Conservation (phyloP, 257 asterid species). For the Solanum pennellii region DNA sequence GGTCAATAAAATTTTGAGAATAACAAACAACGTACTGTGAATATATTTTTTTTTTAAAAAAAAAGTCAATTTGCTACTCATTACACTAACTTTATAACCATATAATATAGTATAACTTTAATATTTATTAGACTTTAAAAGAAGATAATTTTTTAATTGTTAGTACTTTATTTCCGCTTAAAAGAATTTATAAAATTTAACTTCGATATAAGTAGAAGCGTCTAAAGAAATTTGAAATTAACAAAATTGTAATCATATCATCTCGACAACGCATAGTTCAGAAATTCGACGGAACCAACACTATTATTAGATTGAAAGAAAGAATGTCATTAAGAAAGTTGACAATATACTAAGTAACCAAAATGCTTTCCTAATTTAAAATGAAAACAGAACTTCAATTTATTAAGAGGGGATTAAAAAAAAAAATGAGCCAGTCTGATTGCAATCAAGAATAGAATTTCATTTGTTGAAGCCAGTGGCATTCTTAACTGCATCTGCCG, state of each 20-base stretch:
- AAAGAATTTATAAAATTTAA: neutral
- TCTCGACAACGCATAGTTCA: neutral
- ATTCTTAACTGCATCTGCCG: conserved; percentile 24
- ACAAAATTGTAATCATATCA: neutral
- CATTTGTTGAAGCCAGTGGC: conserved; percentile 15
- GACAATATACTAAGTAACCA: neutral
- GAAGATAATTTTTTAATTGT: too few species aligned
- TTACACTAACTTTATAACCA: too few species aligned
- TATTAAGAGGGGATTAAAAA: neutral
- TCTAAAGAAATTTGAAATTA: neutral
- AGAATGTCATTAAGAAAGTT: neutral
- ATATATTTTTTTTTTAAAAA: too few species aligned
- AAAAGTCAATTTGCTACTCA: too few species aligned
- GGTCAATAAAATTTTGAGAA: too few species aligned
- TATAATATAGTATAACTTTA: too few species aligned
- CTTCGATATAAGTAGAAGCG: neutral
- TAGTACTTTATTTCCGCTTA: too few species aligned
- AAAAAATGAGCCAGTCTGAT: neutral
- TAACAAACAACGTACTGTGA: too few species aligned
- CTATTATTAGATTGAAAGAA: neutral
- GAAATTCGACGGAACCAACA: neutral
- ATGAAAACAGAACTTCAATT: neutral
- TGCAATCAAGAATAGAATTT: neutral
- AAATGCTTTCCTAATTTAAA: neutral
- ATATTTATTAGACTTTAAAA: too few species aligned